Percentiles rank a stretch among this genome's conserved stretches.
phyloP scores from a whole-genome alignment of 202 grass and related monocot genomes.

The Zoysia matrella region DNA sequence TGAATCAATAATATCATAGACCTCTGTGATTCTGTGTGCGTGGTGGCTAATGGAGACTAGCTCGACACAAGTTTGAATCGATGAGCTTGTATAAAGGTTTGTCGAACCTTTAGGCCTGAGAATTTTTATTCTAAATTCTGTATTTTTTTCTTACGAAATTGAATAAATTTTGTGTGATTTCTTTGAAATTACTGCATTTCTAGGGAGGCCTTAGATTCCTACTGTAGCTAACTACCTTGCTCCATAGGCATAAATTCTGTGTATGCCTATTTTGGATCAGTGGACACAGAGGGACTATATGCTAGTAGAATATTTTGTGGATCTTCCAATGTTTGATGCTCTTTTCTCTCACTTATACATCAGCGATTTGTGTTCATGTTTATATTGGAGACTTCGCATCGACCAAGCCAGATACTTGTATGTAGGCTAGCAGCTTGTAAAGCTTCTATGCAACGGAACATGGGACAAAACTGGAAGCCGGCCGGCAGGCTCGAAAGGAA shows the following conservation, averaged over 20 bases:
- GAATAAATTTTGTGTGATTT: too few species aligned
- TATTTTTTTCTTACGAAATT: too few species aligned
- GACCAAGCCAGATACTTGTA: not conserved
- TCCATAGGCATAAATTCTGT: too few species aligned
- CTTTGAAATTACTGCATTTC: too few species aligned
- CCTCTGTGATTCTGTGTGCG: not conserved
- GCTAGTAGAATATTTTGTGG: not conserved
- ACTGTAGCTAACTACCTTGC: too few species aligned
- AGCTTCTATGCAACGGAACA: conserved; percentile 23
- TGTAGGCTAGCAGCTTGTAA: not conserved
- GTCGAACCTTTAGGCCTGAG: too few species aligned
- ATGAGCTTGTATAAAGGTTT: not conserved
- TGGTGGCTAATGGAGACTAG: too few species aligned
- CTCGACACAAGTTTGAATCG: not conserved
- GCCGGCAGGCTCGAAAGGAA: not conserved
- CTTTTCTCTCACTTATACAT: not conserved
- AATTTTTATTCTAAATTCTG: too few species aligned
- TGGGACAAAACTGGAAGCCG: conserved; percentile 43
- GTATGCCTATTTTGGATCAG: conserved; percentile 5
- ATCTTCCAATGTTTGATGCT: not conserved
- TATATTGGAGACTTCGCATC: not conserved
- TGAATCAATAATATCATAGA: not conserved
- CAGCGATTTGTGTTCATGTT: conserved; percentile 15
- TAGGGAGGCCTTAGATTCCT: too few species aligned
- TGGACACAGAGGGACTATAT: not conserved